Evolutionary conservation across 306 rosid species (phyloP).

Genomic region (Clitoria ternatea): DNA sequence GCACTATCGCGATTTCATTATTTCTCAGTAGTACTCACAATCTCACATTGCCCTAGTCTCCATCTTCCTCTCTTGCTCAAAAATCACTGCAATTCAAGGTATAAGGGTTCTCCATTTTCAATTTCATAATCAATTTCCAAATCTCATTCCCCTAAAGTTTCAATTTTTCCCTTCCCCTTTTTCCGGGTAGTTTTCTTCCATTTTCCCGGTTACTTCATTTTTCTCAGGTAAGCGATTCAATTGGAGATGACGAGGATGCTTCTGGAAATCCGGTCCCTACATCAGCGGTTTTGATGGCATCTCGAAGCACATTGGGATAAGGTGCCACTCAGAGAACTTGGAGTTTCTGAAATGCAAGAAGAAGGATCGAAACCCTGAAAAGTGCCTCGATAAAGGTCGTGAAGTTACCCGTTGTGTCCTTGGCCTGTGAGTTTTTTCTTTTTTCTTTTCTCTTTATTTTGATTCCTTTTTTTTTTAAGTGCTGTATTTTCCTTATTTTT

Average conservation of each 20-base stretch:
- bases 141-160: background rate
- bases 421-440: constrained; percentile 52
- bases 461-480: background rate
- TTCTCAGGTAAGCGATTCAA: constrained; percentile 27
- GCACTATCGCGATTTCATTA: background rate
- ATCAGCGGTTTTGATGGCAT: constrained; percentile 83
- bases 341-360: constrained; percentile 87
- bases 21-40: background rate
- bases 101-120: constrained; percentile 12
- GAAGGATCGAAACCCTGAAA: constrained; percentile 88
- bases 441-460: background rate
- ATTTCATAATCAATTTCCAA: background rate
- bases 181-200: background rate
- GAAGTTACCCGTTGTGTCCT: constrained; percentile 92
- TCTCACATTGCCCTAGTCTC: constrained; percentile 26
- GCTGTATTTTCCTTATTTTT: too few relatives aligned
- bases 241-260: constrained; percentile 70
- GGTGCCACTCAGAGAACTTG: constrained; percentile 77
- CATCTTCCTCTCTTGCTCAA: background rate
- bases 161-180: background rate
- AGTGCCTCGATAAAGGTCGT: constrained; percentile 85
- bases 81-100: constrained; percentile 12
- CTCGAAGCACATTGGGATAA: constrained; percentile 77
- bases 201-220: too few relatives aligned
- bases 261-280: constrained; percentile 92